A percentile compares a stretch with the other conserved stretches of the same genome.
Conservation (phyloP, 768 basidiomycete genomes). For the Rhizopogon vesiculosus region DNA sequence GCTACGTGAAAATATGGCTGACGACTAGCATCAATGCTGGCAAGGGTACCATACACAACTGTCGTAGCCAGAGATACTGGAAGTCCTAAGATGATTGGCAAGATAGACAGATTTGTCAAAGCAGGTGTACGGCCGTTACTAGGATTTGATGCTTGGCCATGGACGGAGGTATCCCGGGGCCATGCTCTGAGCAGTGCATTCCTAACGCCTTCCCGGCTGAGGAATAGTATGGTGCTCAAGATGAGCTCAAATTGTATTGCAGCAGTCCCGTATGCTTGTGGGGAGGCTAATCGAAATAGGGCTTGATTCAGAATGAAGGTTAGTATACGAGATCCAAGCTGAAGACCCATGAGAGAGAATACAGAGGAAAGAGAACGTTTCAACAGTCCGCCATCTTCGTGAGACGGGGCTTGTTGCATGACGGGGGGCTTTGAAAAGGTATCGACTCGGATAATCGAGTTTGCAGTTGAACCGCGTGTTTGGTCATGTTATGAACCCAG, state of each 20-base stretch:
- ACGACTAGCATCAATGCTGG: conserved; percentile 46
- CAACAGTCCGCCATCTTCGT: conserved; percentile 15
- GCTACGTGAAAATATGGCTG: conserved; percentile 66
- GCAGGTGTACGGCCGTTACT: conserved; percentile 9
- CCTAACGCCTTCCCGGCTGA: conserved; percentile 90
- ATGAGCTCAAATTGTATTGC: conserved; percentile 93
- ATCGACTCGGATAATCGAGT: background rate
- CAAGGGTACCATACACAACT: conserved; percentile 47
- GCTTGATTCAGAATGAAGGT: conserved; percentile 91
- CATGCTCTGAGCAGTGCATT: conserved; percentile 73
- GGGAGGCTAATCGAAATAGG: conserved; percentile 77
- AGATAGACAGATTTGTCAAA: conserved; percentile 43
- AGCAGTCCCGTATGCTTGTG: conserved; percentile 83
- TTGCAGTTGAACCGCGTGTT: background rate
- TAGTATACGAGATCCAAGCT: conserved; percentile 76
- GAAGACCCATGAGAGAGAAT: conserved; percentile 76
- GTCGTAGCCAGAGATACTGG: conserved; percentile 54
- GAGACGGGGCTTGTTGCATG: background rate
- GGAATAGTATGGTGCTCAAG: conserved; percentile 84
- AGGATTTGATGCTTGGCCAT: background rate
- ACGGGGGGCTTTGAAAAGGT: background rate
- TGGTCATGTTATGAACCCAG: background rate
- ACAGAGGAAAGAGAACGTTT: conserved; percentile 35
- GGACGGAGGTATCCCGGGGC: conserved; percentile 11
- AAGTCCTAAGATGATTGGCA: conserved; percentile 68